These are phyloP conservation scores for Xylariales sp. DNA, from an alignment of 2,329 filamentous ascomycete species.

Conservation along the genomic window DNA sequence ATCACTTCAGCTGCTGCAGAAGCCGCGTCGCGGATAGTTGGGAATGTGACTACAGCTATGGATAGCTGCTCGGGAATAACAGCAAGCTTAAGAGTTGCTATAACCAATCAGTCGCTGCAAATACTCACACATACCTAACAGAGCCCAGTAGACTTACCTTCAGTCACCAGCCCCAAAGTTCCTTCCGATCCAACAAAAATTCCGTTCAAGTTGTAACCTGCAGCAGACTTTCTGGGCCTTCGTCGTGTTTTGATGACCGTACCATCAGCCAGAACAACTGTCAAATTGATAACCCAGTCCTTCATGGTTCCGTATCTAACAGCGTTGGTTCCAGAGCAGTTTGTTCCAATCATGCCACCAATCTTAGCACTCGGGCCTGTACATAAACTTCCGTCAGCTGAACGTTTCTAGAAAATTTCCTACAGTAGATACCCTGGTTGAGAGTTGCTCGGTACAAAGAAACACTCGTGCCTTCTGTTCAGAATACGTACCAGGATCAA, in stretches of 20 bases:
- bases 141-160: constrained; percentile 36
- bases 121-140: too few species aligned
- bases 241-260: constrained; percentile 74
- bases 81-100: constrained; percentile 72
- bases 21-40: constrained; percentile 70
- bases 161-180: constrained; percentile 75
- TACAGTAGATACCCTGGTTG: too few species aligned
- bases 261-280: constrained; percentile 75
- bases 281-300: constrained; percentile 81
- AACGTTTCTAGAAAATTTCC: too few species aligned
- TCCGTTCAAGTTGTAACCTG: constrained; percentile 77
- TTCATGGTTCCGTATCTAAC: constrained; percentile 84
- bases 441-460: too few species aligned
- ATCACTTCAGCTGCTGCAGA: constrained; percentile 72
- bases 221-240: constrained; percentile 75
- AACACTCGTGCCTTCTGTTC: too few species aligned
- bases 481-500: constrained; percentile 66
- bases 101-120: too few species aligned
- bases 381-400: too few species aligned
- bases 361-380: constrained; percentile 64
- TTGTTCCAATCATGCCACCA: constrained; percentile 79
- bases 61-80: constrained; percentile 72
- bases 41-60: constrained; percentile 77
- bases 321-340: constrained; percentile 73
- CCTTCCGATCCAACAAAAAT: constrained; percentile 81